Base-by-base conservation (phyloP, 345 rosid species). In the Eutrema japonicum region DNA sequence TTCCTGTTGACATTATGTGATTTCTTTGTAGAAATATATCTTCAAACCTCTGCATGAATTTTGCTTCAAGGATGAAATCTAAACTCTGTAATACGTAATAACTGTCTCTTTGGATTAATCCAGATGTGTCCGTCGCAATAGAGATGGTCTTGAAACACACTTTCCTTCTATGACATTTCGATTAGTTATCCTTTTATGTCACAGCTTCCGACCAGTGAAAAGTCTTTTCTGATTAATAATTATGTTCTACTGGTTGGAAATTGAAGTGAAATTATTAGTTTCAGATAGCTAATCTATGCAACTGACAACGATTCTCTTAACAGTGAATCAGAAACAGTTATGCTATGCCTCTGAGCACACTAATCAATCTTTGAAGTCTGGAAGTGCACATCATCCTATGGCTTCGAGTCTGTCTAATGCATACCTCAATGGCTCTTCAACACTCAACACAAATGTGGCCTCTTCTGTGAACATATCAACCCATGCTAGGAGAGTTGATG, bases 381-480 rank as follows among this genome's bases (percentile, higher is more conserved):
- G 26, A 22, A 22, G 88, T 78, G 83, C 90, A 69, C 93, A 82
- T 55, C 90, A 78, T 37, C 79, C 83, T 8, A 68, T 86, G 45
- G 79, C 81, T 53, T 68, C 92, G n/a, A 46, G 78, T 75, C 77
- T 91, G 55, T 57, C 89, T 43, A 81, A 82, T 78, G 71, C 86
- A 70, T 96, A 78, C 77, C 79, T 82, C 61, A 92, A 92, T 75
- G 96, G 98, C 29, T 86, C 93, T 46, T 78, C 86, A 9, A 64
- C 90, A 13, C 79, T 85, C 79, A 87, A 84, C 18, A 11, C 88
- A 69, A 85, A 83, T 46, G 82, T 88, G 66, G 87, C 80, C 43
- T n/a, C 88, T 76, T 78, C 85, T 60, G 82, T 88, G 68, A 91
- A 85, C 64, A 84, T 95, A 72, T 80, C 97, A 74, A 82, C 89